A percentile compares a stretch with the other conserved stretches of the same genome.
These are phyloP conservation scores for Sclerotiophoma versabilis DNA, from an alignment of 2,329 filamentous ascomycete species.

Conservation along the genomic window DNA sequence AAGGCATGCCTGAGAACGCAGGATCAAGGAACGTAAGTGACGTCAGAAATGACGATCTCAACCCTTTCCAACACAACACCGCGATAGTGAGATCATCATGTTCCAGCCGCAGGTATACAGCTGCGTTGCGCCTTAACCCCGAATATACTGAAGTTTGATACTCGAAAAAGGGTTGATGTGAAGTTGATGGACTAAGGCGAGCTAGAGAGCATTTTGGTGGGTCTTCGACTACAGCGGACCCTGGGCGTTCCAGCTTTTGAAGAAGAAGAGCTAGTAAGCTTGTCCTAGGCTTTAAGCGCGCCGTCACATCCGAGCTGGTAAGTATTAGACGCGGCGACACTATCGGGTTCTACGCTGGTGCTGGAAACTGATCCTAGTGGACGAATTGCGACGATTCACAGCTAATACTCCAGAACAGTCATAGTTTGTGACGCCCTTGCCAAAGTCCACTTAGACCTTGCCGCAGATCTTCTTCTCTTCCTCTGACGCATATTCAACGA, in stretches of 20 bases:
- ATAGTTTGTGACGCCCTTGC: neutral
- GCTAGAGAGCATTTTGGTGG: constrained; percentile 21
- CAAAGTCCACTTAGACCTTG: neutral
- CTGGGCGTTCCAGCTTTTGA: constrained; percentile 18
- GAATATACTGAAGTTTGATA: neutral
- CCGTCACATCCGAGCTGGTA: neutral
- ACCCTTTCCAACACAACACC: constrained; percentile 8
- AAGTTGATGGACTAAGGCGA: neutral
- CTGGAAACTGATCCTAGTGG: too few species aligned
- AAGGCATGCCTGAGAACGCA: constrained; percentile 15
- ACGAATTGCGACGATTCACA: too few species aligned
- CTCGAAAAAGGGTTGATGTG: neutral
- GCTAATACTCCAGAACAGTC: neutral
- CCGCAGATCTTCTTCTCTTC: neutral
- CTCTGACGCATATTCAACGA: neutral
- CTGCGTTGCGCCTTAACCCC: neutral
- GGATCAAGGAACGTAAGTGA: constrained; percentile 21
- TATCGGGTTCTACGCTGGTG: too few species aligned
- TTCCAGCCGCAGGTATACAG: neutral
- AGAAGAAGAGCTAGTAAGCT: constrained; percentile 30
- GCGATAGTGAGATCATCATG: constrained; percentile 25
- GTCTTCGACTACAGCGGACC: constrained; percentile 17
- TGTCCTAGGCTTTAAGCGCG: neutral
- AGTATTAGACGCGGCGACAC: too few species aligned
- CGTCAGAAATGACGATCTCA: constrained; percentile 25